Conservation (phyloP, 768 basidiomycete species). For the Candolleomyces eurysporus region DNA sequence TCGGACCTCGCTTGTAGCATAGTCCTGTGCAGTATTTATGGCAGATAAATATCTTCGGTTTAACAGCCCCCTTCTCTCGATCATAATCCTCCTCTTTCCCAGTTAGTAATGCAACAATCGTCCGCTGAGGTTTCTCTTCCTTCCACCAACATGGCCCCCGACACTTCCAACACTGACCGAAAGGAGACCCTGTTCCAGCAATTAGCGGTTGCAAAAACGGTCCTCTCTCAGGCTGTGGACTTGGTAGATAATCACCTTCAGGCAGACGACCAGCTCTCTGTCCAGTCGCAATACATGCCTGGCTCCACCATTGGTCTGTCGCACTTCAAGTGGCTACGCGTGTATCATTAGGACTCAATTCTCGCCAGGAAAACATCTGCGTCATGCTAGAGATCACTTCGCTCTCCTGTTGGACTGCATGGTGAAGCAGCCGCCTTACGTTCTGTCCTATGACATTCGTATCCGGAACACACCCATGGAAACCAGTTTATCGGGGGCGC, state of each 20-base stretch:
- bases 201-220: constrained; percentile 61
- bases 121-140: constrained; percentile 15
- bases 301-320: constrained; percentile 80
- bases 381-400: constrained; percentile 86
- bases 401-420: constrained; percentile 60
- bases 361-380: constrained; percentile 72
- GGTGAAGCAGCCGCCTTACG: constrained; percentile 39
- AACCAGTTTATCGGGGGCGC: constrained; percentile 57
- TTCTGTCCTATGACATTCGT: constrained; percentile 75
- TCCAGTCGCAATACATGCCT: constrained; percentile 72
- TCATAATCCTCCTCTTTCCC: constrained; percentile 16
- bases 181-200: constrained; percentile 46
- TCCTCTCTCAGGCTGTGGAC: constrained; percentile 73
- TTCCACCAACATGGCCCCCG: constrained; percentile 20
- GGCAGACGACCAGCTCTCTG: constrained; percentile 66
- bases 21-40: constrained; percentile 4
- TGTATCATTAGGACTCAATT: background rate
- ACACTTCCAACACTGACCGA: constrained; percentile 14
- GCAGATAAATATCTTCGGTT: constrained; percentile 20
- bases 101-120: constrained; percentile 17
- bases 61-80: constrained; percentile 19
- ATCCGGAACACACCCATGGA: constrained; percentile 85
- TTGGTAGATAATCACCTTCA: constrained; percentile 64
- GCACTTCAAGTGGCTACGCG: background rate
- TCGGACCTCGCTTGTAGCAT: background rate